phyloP scores from a whole-genome alignment of 2,329 filamentous ascomycete species.

The Mycogone perniciosa region DNA sequence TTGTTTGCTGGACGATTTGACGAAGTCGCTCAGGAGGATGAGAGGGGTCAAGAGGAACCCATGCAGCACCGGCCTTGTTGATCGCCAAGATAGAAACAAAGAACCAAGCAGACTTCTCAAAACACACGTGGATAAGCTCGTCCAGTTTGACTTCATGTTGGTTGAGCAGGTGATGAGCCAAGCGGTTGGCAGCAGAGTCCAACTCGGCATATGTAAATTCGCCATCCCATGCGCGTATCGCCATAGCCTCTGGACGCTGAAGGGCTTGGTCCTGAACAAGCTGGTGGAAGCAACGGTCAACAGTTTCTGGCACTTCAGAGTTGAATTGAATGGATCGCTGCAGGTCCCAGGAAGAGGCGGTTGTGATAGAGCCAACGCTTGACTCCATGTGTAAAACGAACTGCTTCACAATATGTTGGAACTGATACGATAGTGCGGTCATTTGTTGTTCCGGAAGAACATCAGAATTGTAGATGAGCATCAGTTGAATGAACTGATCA shows the following conservation, averaged over 20 bases:
- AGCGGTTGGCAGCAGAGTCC: slow-evolving; percentile 5
- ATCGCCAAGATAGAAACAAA: slow-evolving; percentile 16
- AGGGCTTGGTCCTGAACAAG: slow-evolving; percentile 4
- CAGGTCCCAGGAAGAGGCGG: not conserved
- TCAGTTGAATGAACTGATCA: not conserved
- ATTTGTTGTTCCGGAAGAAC: not conserved
- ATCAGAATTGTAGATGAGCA: not conserved
- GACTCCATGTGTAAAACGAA: not conserved
- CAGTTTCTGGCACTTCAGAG: not conserved
- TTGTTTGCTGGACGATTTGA: slow-evolving; percentile 6
- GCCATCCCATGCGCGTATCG: slow-evolving; percentile 18
- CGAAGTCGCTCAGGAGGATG: slow-evolving; percentile 5
- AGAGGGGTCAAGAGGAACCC: slow-evolving; percentile 13
- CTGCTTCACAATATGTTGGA: not conserved
- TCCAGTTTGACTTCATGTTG: slow-evolving; percentile 13
- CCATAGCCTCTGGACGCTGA: not conserved
- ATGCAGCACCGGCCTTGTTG: slow-evolving; percentile 15
- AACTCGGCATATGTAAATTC: slow-evolving; percentile 33
- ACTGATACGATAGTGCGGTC: not conserved
- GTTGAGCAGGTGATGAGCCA: slow-evolving; percentile 10
- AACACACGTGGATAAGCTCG: slow-evolving; percentile 7
- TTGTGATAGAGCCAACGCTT: not conserved
- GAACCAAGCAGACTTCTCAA: slow-evolving; percentile 13
- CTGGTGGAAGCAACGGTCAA: slow-evolving; percentile 2
- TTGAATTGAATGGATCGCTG: not conserved